Base-by-base conservation (phyloP, 129 eudicot species). In the Chrysanthemum seticuspe region DNA sequence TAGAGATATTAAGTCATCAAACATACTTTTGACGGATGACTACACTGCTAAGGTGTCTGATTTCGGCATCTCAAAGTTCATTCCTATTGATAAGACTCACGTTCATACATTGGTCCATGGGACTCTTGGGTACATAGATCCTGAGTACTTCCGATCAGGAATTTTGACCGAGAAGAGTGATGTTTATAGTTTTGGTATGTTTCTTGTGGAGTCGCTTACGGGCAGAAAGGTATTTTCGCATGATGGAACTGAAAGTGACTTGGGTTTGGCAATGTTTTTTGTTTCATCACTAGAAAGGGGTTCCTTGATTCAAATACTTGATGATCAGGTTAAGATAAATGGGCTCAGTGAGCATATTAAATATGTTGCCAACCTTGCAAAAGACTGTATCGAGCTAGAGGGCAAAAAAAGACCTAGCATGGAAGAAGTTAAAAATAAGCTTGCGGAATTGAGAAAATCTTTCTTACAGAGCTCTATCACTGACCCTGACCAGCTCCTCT, bases 321-420 rank as follows among this genome's bases (percentile, higher is more conserved):
- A 79, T 49, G 67, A 67, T 40, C 36, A 44, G 29, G 72, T 74
- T 14, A 61, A 52, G 72, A 51, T 61, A 29, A 59, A 67, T 68
- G 83, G 71, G 31, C 23, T 21, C 34, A 52, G 21, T 51, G 75
- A 74, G 63, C 68, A 53, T 62, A 50, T 68, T 36, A 64, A 48
- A 29, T 16, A 6, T 0, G 13, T 80, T 10, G 73, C 62, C 5
- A 66, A n/a, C 31, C 45, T 79, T 31, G 83, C 71, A 10, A 73
- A 79, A 73, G 25, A 58, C 7, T 79, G 79, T 68, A 12, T 72
- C 3, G 70, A 79, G 18, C 49, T 79, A 50, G 75, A 73, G 51
- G 83, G 79, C 6, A 79, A 61, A 71, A 79, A 73, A 73, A 73
- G 83, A 60, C 79, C 83, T 49, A 73, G n/a, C 44, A 79, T 73